These are phyloP conservation scores for Cyclotella baltica DNA, from an alignment of 108 stramenopile species.

Conservation along the genomic window DNA sequence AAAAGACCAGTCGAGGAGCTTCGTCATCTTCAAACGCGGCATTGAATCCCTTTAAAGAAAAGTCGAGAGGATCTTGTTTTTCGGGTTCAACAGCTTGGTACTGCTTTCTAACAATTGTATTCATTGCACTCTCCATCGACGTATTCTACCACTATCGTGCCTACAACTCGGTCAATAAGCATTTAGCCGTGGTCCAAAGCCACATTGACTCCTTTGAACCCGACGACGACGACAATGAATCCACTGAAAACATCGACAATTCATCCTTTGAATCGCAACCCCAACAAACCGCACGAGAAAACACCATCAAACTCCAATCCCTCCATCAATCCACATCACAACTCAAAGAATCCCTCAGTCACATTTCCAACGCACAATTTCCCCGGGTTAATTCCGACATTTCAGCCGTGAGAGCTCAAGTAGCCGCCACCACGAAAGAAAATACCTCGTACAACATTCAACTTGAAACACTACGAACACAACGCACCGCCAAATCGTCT, in stretches of 20 bases:
- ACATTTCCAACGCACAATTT: not conserved
- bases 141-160: conserved; percentile 1
- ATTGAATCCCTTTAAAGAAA: conserved; percentile 10
- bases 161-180: not conserved
- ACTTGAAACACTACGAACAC: not conserved
- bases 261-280: not conserved
- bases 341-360: not conserved
- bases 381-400: not conserved
- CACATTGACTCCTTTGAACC: not conserved
- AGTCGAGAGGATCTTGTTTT: not conserved
- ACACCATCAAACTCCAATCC: too few relatives aligned
- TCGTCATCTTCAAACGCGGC: not conserved
- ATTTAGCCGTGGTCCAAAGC: not conserved
- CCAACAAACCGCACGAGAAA: too few relatives aligned
- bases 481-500: not conserved
- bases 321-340: too few relatives aligned
- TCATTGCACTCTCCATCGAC: not conserved
- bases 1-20: not conserved
- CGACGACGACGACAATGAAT: not conserved
- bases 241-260: not conserved
- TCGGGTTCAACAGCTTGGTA: not conserved
- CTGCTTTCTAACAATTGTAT: not conserved
- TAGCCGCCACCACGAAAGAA: not conserved
- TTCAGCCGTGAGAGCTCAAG: not conserved
- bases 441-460: not conserved